Conservation (phyloP, 2,329 filamentous ascomycete genomes). For the Colletotrichum lupini region DNA sequence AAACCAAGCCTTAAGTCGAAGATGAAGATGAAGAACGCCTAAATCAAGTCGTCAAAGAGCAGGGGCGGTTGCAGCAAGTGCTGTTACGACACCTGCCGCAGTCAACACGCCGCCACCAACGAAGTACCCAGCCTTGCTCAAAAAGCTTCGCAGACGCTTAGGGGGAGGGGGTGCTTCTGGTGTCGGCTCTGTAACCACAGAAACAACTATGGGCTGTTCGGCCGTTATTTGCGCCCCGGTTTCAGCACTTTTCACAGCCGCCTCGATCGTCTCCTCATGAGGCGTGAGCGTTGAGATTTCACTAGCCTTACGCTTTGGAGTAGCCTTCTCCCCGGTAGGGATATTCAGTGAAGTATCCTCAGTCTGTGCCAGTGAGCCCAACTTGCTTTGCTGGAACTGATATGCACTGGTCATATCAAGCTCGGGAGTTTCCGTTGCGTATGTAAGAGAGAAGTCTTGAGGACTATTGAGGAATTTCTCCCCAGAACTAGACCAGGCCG, state of each 20-base stretch:
- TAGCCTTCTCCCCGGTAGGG: not conserved
- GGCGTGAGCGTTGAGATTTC: constrained; percentile 41
- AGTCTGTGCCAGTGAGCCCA: not conserved
- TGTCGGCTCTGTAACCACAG: not conserved
- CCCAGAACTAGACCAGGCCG: constrained; percentile 25
- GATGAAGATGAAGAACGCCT: not conserved
- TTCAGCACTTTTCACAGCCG: constrained; percentile 14
- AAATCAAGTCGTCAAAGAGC: constrained; percentile 1
- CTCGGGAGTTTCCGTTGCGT: constrained; percentile 17
- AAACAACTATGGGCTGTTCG: not conserved
- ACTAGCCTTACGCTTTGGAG: constrained; percentile 46
- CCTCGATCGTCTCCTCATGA: constrained; percentile 34
- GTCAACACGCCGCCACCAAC: constrained; percentile 16
- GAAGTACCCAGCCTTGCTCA: constrained; percentile 14
- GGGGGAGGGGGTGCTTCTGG: not conserved
- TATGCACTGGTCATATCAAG: constrained; percentile 35
- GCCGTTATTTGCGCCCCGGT: not conserved
- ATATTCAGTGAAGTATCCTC: not conserved
- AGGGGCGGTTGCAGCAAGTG: constrained; percentile 26
- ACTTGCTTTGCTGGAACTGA: constrained; percentile 35
- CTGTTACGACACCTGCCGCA: constrained; percentile 14
- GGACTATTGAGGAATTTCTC: constrained; percentile 28
- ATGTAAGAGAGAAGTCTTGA: not conserved
- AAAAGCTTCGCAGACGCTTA: constrained; percentile 10
- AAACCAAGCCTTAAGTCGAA: not conserved